Conservation (phyloP, 345 rosid species). For the Ceriops zippeliana region DNA sequence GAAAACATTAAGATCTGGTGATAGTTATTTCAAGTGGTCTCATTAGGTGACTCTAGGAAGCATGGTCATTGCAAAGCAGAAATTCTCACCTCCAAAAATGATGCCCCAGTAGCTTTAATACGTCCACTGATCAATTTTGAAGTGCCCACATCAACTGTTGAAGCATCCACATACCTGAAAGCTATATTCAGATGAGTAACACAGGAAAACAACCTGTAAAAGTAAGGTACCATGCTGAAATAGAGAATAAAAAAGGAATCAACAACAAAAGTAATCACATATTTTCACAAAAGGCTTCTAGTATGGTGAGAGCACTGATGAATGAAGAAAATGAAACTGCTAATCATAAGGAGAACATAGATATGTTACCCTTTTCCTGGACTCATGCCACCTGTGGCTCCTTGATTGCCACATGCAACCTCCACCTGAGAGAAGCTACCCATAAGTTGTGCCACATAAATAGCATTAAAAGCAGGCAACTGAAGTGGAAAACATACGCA, state of each 20-base stretch:
- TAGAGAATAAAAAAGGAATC: not conserved
- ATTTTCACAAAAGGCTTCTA: not conserved
- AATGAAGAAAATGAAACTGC: not conserved
- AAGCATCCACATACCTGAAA: constrained; percentile 81
- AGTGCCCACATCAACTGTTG: constrained; percentile 84
- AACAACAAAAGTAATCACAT: not conserved
- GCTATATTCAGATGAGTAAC: not conserved
- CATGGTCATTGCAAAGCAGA: not conserved
- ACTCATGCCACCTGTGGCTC: constrained; percentile 67
- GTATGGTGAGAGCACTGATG: not conserved
- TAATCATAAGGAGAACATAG: constrained; percentile 8
- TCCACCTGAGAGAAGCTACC: constrained; percentile 48
- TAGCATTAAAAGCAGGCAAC: not conserved
- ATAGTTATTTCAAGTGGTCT: not conserved
- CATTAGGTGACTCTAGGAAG: constrained; percentile 1
- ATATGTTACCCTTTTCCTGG: constrained; percentile 80
- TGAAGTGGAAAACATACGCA: constrained; percentile 59
- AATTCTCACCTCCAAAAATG: constrained; percentile 68
- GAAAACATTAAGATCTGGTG: constrained; percentile 5
- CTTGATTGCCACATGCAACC: constrained; percentile 85
- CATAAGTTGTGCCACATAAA: constrained; percentile 15
- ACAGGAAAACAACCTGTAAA: not conserved
- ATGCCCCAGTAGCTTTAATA: constrained; percentile 68
- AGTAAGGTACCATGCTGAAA: too few species aligned
- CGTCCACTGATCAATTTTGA: constrained; percentile 56